phyloP scores from a whole-genome alignment of 2,329 filamentous ascomycete genomes.

The Dichotomopilus funicola region DNA sequence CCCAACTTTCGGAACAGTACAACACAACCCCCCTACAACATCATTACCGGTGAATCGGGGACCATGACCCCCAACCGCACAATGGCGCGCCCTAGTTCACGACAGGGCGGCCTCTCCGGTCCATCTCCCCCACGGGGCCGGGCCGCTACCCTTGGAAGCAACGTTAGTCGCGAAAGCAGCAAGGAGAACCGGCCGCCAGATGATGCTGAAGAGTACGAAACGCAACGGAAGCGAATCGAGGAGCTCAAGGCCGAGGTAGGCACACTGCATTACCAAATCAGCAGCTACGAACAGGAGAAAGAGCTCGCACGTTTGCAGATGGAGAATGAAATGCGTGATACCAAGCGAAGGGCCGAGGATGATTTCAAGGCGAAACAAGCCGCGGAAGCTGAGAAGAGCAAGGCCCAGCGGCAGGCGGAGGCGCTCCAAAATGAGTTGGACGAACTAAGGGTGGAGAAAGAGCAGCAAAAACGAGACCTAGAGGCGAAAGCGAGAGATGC shows the following conservation, averaged over 20 bases:
- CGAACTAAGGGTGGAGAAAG: constrained; percentile 43
- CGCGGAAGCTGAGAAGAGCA: constrained; percentile 49
- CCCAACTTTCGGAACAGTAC: constrained; percentile 24
- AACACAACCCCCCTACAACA: constrained; percentile 33
- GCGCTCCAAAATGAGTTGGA: constrained; percentile 45
- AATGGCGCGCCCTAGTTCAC: constrained; percentile 23
- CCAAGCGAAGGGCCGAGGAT: constrained; percentile 73
- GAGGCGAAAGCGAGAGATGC: constrained; percentile 64
- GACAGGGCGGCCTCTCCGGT: constrained; percentile 18
- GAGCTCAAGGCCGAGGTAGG: constrained; percentile 86
- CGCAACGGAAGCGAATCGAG: constrained; percentile 55
- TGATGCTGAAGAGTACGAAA: constrained; percentile 54
- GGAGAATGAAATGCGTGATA: constrained; percentile 75
- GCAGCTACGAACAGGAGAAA: constrained; percentile 80
- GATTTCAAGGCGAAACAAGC: constrained; percentile 65
- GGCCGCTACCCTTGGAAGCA: constrained; percentile 30
- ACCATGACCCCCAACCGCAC: constrained; percentile 7
- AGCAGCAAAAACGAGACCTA: constrained; percentile 55
- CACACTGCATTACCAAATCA: constrained; percentile 78
- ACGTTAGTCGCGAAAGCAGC: constrained; percentile 49
- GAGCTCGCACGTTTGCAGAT: constrained; percentile 73
- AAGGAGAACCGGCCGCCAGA: constrained; percentile 55
- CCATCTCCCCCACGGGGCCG: constrained; percentile 21
- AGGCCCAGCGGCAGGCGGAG: constrained; percentile 45
- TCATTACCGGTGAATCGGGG: constrained; percentile 31